These are phyloP conservation scores for Hypoxylon sp. DNA, from an alignment of 2,329 filamentous ascomycete genomes.

Conservation along the genomic window DNA sequence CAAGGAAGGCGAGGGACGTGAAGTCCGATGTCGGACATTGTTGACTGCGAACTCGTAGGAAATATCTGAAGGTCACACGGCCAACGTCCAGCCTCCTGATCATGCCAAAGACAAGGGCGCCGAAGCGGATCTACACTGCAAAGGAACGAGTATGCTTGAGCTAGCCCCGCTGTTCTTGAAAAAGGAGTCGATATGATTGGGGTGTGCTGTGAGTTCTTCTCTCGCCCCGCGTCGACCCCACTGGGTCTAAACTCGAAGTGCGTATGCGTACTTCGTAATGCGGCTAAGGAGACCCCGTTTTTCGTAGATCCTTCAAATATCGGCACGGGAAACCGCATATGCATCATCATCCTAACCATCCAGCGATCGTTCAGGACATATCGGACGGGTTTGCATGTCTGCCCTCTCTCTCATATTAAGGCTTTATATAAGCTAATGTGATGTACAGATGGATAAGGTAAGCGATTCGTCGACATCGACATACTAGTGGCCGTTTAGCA, in stretches of 20 bases:
- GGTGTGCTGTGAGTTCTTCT: neutral
- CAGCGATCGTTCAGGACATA: neutral
- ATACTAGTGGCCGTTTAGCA: neutral
- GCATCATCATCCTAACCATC: neutral
- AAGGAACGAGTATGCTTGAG: conserved; percentile 29
- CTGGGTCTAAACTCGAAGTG: conserved; percentile 12
- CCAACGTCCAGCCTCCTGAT: conserved; percentile 39
- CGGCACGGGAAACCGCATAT: neutral
- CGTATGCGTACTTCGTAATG: no score
- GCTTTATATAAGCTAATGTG: no score
- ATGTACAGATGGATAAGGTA: no score
- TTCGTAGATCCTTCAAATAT: neutral
- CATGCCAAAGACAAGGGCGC: conserved; percentile 28
- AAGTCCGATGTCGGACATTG: conserved; percentile 34
- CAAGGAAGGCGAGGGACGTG: conserved; percentile 4
- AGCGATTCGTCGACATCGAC: no score
- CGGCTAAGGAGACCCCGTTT: conserved; percentile 16
- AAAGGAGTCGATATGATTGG: conserved; percentile 13
- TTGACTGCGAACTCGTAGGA: conserved; percentile 11
- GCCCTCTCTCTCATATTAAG: no score
- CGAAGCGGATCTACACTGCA: conserved; percentile 31
- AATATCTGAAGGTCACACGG: conserved; percentile 35
- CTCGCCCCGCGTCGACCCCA: conserved; percentile 18
- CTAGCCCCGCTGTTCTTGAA: conserved; percentile 10
- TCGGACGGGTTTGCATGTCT: neutral